Base-by-base conservation (phyloP, 768 basidiomycete genomes). In the Mycena galericulata region DNA sequence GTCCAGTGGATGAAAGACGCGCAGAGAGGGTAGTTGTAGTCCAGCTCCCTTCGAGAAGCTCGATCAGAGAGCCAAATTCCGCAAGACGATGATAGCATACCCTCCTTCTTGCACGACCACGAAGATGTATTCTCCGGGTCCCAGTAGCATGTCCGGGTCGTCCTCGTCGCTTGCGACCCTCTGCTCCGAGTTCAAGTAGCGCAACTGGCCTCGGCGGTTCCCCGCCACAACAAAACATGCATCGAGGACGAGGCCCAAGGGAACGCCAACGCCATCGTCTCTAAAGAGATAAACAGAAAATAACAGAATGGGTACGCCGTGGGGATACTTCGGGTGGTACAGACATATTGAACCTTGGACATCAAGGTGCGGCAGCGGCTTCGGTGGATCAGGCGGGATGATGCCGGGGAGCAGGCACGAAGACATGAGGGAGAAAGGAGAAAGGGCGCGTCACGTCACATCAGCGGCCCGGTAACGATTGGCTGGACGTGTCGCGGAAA, bases 231-330 rank as follows among this genome's bases (percentile, higher is more conserved):
- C 45, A 29, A 27, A 57, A 26, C 64, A 65, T 17, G 56, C 64
- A 40, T 65, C 64, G 27, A 65, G 64, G 36, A 65, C 49, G 36
- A 65, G 4, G 47, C 56, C 64, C 29, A 65, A 20, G 47, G 56
- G 64, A n/a, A 65, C 38, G 36, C 64, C 64, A 27, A 36, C 24
- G 0, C 26, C 32, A 36, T n/a, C 20, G 62, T n/a, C n/a, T n/a
- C n/a, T n/a, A n/a, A n/a, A n/a, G n/a, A n/a, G n/a, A n/a, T n/a
- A n/a, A n/a, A n/a, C n/a, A n/a, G n/a, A n/a, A n/a, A n/a, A n/a
- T n/a, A n/a, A n/a, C n/a, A n/a, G n/a, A n/a, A n/a, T n/a, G n/a
- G n/a, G n/a, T n/a, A n/a, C n/a, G n/a, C n/a, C n/a, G n/a, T n/a
- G n/a, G n/a, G n/a, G n/a, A n/a, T n/a, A n/a, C n/a, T n/a, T n/a